Conservation (phyloP, 495 filamentous ascomycete genomes). For the Xylaria bambusicola region DNA sequence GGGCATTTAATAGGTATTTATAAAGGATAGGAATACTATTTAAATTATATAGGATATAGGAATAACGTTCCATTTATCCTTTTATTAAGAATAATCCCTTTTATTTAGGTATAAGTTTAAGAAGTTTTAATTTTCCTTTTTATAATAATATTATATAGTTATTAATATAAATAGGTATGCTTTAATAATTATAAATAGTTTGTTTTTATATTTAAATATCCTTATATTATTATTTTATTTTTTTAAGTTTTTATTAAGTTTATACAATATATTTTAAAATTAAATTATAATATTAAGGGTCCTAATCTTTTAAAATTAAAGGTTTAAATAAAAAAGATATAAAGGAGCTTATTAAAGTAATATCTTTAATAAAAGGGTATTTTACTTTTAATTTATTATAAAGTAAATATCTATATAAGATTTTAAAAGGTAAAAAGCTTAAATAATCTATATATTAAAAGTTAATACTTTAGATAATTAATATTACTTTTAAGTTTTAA, state of each 20-base stretch:
- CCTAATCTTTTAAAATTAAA: background rate
- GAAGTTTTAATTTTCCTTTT: no score
- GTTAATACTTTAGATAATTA: background rate
- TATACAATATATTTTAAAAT: no score
- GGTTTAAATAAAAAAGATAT: conserved; percentile 3
- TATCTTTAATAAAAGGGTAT: conserved; percentile 2
- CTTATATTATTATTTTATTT: conserved; percentile 15
- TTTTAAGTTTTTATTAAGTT: no score
- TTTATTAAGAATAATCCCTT: no score
- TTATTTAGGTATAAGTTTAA: no score
- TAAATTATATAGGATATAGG: conserved; percentile 4
- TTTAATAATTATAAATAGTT: conserved; percentile 2
- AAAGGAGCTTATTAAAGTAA: conserved; percentile 3
- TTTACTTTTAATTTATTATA: no score
- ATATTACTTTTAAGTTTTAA: background rate
- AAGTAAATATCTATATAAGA: no score
- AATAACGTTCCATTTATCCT: background rate
- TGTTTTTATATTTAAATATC: background rate
- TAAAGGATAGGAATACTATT: background rate
- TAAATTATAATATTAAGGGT: conserved; percentile 2
- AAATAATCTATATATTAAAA: conserved; percentile 6
- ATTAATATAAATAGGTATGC: no score
- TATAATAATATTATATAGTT: no score
- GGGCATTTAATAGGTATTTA: background rate
- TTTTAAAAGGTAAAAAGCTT: no score